These are phyloP conservation scores for Achlya hypogyna DNA, from an alignment of 352 stramenopile genomes.

Conservation along the genomic window DNA sequence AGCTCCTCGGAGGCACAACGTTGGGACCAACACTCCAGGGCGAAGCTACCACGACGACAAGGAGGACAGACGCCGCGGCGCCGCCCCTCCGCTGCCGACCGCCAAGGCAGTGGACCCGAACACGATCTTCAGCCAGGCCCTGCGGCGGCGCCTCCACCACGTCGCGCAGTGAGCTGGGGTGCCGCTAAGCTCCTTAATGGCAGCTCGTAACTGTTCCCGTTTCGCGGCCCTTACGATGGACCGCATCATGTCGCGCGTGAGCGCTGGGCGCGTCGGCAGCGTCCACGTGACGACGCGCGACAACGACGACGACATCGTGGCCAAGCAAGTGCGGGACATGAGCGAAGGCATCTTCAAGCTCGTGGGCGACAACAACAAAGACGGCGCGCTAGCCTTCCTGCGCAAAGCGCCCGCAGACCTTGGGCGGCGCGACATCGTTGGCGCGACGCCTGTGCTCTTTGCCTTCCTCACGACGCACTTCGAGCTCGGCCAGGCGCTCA, in stretches of 20 bases:
- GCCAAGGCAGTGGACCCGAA: too few relatives aligned
- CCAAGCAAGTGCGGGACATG: conserved; percentile 43
- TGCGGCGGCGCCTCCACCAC: too few relatives aligned
- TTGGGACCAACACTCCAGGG: too few relatives aligned
- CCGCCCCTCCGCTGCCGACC: too few relatives aligned
- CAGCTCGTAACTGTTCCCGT: too few relatives aligned
- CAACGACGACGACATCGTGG: conserved; percentile 31
- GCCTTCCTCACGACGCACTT: conserved; percentile 51
- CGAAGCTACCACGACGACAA: too few relatives aligned
- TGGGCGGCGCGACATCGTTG: conserved; percentile 35
- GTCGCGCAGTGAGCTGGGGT: too few relatives aligned
- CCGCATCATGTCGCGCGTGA: neutral
- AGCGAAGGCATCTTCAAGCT: conserved; percentile 41
- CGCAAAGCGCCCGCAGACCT: conserved; percentile 19
- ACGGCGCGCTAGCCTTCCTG: conserved; percentile 8
- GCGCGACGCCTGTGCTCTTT: conserved; percentile 37
- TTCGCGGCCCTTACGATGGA: neutral
- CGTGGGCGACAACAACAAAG: conserved; percentile 34
- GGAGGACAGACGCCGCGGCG: too few relatives aligned
- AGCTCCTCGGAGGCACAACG: too few relatives aligned
- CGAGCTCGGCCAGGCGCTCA: conserved; percentile 40
- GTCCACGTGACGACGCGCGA: neutral
- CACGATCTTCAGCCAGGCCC: too few relatives aligned
- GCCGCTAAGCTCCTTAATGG: too few relatives aligned
- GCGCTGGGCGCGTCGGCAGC: neutral